Conservation (phyloP, 2,329 filamentous ascomycete genomes). For the Capronia coronata region DNA sequence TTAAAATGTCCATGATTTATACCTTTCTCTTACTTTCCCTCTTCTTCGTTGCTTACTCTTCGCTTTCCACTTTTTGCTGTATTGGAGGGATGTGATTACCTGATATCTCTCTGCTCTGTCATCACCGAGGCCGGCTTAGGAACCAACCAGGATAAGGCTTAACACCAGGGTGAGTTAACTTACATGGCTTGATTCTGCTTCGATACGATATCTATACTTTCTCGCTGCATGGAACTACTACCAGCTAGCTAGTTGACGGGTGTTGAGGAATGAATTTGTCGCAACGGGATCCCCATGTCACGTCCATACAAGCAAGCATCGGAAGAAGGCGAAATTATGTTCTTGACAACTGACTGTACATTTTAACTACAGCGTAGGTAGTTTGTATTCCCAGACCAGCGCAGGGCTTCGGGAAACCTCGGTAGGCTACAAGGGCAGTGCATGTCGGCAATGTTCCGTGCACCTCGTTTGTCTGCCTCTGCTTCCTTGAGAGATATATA, state of each 20-base stretch:
- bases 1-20: not conserved
- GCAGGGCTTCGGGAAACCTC: not conserved
- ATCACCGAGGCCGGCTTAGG: too few relatives aligned
- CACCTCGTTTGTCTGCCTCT: not conserved
- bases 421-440: not conserved
- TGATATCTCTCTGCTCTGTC: too few relatives aligned
- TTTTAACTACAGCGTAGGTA: conserved; percentile 17
- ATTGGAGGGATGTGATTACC: not conserved
- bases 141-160: too few relatives aligned
- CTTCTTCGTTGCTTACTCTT: not conserved
- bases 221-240: too few relatives aligned
- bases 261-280: too few relatives aligned
- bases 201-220: too few relatives aligned
- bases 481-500: not conserved
- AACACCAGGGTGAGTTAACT: too few relatives aligned
- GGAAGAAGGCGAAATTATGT: too few relatives aligned
- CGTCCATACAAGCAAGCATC: too few relatives aligned
- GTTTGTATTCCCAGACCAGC: not conserved
- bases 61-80: not conserved
- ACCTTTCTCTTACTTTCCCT: not conserved
- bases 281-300: too few relatives aligned
- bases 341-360: conserved; percentile 10
- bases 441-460: not conserved
- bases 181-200: too few relatives aligned
- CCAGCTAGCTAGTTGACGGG: too few relatives aligned